Conservation (phyloP, 1,284 basidiomycete species). For the Puccinia horiana region DNA sequence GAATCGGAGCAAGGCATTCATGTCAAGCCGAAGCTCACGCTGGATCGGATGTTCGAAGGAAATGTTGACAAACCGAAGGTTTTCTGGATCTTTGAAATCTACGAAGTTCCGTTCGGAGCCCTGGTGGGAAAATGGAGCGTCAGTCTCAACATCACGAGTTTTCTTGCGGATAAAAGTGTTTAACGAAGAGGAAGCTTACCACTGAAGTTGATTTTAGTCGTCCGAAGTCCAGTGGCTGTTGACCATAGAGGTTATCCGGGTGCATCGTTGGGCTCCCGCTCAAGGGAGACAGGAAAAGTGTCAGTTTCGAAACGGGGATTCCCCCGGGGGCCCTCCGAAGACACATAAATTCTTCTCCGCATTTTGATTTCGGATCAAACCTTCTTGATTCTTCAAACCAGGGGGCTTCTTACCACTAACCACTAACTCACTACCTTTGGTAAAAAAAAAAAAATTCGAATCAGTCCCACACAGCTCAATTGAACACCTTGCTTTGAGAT, state of each 20-base stretch:
- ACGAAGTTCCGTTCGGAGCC: conserved; percentile 62
- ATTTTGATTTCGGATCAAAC: too few species aligned
- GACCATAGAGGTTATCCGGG: conserved; percentile 58
- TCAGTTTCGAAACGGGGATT: too few species aligned
- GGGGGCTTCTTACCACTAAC: too few species aligned
- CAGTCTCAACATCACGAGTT: too few species aligned
- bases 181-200: background rate
- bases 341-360: too few species aligned
- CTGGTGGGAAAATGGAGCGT: too few species aligned
- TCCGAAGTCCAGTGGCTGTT: conserved; percentile 68
- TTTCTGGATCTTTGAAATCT: conserved; percentile 70
- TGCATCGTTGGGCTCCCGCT: conserved; percentile 55
- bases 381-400: too few species aligned
- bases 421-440: too few species aligned
- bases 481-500: background rate
- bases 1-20: conserved; percentile 54
- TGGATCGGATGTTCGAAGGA: background rate
- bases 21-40: conserved; percentile 59
- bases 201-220: conserved; percentile 60
- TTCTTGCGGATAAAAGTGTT: background rate
- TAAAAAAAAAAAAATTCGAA: too few species aligned
- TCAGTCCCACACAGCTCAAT: background rate
- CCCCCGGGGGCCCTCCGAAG: too few species aligned
- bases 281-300: background rate
- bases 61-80: conserved; percentile 66